Evolutionary conservation across 805 yeast species (phyloP), one percentile per base, ranked within the genome.

Genomic region (Dipodascus albidus): DNA sequence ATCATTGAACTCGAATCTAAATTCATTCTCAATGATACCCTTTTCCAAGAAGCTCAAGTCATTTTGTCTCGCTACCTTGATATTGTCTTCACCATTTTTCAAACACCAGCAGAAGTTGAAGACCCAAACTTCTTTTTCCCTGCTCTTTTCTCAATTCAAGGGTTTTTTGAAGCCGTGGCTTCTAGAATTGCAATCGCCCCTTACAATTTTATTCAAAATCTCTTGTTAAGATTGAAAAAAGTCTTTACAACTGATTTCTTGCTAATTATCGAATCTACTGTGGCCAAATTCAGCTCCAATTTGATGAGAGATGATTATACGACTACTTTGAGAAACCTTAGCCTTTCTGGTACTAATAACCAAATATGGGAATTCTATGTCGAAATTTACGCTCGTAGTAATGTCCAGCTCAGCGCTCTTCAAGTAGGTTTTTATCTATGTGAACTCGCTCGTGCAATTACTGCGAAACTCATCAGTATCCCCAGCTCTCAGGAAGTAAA

Each of bases 111-210:
- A 17, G 22, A 44, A 17, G 24, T 47, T 20, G 52, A 54, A 48
- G 60, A 52, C 50, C 55, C 48, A 11, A 27, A 48, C 31, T 19
- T n/a, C 41, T 47, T 50, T 41, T 59, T 53, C 52, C 68, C 33
- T 2, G 60, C 47, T 49, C 59, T 53, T 35, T 70, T 52, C 59
- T 67, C 62, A 23, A 51, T 59, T 50, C 65, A 53, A 54, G 72
- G 58, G 56, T 73, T 60, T 57, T 60, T 73, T 52, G 67, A 66
- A 51, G 72, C 69, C 9, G 58, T 67, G 33, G 53, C 59, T 2
- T 51, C 47, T 9, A 33, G 50, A 33, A 51, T 54, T n/a, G 21
- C 42, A n/a, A 20, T 33, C 2, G 24, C 58, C 47, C 27, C 54
- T 15, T 50, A 50, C 14, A 49, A 27, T 19, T 50, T 51, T 33